These are phyloP conservation scores for Lunasporangiospora selenospora DNA, from an alignment of 192 early-diverging fungal genomes.

Conservation along the genomic window DNA sequence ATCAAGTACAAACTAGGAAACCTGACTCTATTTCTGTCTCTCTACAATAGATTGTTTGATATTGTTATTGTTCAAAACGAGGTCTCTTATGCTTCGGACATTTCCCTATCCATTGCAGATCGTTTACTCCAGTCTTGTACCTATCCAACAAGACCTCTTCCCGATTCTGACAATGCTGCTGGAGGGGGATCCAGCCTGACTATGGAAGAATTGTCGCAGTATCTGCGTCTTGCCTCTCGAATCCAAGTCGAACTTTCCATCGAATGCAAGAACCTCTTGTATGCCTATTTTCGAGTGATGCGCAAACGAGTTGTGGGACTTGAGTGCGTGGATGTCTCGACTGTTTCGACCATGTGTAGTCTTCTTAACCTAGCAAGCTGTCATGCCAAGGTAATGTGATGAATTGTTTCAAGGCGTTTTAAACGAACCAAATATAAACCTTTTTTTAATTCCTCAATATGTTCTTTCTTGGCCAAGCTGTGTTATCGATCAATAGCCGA, in stretches of 20 bases:
- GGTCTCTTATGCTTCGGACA: conserved; percentile 1
- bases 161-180: no score
- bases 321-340: conserved; percentile 8
- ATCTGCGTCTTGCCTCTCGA: conserved; percentile 14
- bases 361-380: conserved; percentile 21
- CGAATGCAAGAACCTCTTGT: conserved; percentile 12
- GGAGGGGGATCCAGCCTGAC: no score
- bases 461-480: neutral
- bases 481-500: conserved; percentile 16
- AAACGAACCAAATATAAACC: no score
- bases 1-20: no score
- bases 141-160: no score
- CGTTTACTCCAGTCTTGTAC: no score
- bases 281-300: conserved; percentile 29
- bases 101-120: conserved; percentile 1
- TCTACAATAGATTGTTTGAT: conserved; percentile 17
- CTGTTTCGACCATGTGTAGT: conserved; percentile 28
- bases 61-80: conserved; percentile 32
- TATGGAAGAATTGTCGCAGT: conserved; percentile 15
- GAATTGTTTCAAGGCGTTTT: no score
- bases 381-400: conserved; percentile 28
- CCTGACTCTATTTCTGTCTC: no score
- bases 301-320: conserved; percentile 12
- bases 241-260: conserved; percentile 23
- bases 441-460: neutral